Percentiles rank a stretch among this genome's conserved stretches.
Conservation (phyloP, 306 rosid species). For the Cucurbita argyrosperma region DNA sequence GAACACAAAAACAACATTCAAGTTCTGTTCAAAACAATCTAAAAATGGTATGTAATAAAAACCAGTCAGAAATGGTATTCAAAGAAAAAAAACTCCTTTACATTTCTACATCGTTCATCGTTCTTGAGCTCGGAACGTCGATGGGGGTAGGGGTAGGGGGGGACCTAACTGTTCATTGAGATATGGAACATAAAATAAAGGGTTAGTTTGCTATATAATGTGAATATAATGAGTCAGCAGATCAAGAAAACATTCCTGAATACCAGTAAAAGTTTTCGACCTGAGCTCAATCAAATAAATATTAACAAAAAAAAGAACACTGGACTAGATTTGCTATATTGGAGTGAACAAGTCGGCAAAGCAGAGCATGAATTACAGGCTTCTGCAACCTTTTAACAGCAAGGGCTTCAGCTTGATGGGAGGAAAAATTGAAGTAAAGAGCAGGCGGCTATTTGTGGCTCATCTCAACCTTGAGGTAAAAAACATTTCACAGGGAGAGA, state of each 20-base stretch:
- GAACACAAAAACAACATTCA: not conserved
- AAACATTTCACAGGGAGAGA: not conserved
- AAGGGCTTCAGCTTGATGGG: not conserved
- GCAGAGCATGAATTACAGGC: not conserved
- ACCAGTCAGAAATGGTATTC: not conserved
- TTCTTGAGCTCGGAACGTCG: not conserved
- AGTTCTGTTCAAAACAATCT: not conserved
- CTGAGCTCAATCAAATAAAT: not conserved
- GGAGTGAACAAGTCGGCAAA: not conserved
- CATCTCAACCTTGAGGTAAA: not conserved
- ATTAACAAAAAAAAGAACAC: not conserved
- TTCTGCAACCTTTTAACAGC: not conserved
- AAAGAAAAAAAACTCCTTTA: not conserved
- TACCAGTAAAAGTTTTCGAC: not conserved
- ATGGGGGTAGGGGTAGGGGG: not conserved
- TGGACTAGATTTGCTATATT: not conserved
- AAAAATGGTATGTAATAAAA: not conserved
- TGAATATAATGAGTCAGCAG: constrained; percentile 1
- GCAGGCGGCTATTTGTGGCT: not conserved
- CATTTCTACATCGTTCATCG: not conserved
- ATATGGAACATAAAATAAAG: not conserved
- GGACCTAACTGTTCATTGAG: not conserved
- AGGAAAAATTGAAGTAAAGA: not conserved
- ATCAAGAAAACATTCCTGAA: not conserved
- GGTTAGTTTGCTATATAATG: not conserved